Evolutionary conservation across 139 green algal species (phyloP).

Genomic region (Pycnococcus provasolii): DNA sequence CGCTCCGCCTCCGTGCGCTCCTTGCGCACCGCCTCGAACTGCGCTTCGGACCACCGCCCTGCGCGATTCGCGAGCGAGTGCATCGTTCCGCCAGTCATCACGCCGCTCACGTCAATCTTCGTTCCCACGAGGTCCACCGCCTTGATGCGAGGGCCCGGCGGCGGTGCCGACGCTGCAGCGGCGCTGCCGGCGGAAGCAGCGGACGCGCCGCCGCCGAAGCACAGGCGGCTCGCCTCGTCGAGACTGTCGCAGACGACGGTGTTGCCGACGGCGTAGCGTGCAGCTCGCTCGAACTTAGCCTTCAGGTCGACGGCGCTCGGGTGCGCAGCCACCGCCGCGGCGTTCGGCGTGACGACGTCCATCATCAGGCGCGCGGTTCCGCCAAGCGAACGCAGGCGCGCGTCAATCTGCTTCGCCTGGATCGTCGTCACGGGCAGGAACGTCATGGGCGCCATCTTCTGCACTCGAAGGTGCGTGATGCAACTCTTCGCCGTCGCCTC

Average conservation of each 20-base stretch:
- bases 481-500: conserved; percentile 56
- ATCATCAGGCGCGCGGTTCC: conserved; percentile 61
- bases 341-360: conserved; percentile 62
- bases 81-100: conserved; percentile 60
- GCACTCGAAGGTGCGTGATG: conserved; percentile 60
- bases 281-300: conserved; percentile 45
- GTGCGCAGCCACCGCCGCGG: too few relatives aligned
- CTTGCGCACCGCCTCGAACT: too few relatives aligned
- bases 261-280: conserved; percentile 62
- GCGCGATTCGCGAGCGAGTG: too few relatives aligned
- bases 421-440: conserved; percentile 74
- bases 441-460: conserved; percentile 60
- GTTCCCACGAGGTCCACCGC: conserved; percentile 76
- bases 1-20: too few relatives aligned
- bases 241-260: conserved; percentile 80
- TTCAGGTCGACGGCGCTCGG: too few relatives aligned
- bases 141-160: conserved; percentile 33
- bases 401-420: conserved; percentile 48
- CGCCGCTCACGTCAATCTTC: conserved; percentile 66
- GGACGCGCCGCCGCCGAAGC: conserved; percentile 42
- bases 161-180: too few relatives aligned
- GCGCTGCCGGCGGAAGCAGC: too few relatives aligned
- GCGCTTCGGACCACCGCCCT: too few relatives aligned
- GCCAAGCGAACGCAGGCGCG: conserved; percentile 65
- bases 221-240: conserved; percentile 61